Base-by-base conservation (phyloP, 176 grass and related monocot species). In the Microstegium vimineum region DNA sequence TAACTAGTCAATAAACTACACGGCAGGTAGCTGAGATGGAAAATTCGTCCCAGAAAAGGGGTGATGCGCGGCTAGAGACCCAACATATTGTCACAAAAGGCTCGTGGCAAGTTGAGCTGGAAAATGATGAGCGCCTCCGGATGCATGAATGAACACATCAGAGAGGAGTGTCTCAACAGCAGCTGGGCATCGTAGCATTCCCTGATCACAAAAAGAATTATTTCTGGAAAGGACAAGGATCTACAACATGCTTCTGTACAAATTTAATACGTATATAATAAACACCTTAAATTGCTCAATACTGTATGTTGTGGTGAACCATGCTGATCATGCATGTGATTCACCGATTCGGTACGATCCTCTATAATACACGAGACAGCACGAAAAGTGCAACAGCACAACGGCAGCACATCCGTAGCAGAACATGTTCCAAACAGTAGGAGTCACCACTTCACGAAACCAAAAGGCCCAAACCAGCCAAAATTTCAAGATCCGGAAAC, bases 1-100 rank as follows among this genome's bases (percentile, higher is more conserved):
- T 54, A 61, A 61, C 69, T 75, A 26, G 79, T 63, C 30, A 78
- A 72, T 1, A n/a, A n/a, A n/a, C n/a, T n/a, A 43, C 16, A 88
- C 4, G 27, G 57, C 43, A 66, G 42, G 64, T 71, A 15, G 64
- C 71, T 63, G 33, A 4, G 27, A 62, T n/a, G 38, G 74, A 69
- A 49, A 62, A 22, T 35, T 35, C 41, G 56, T 27, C 20, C 10
- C 18, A 20, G 18, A 20, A 80, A 80, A 62, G 36, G 25, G 40
- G 47, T 34, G 20, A 28, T 45, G 36, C 9, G 36, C 22, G n/a
- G 60, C 26, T 0, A 63, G 4, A 34, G 26, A 47, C 18, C 40
- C 33, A 34, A 26, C 27, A 49, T 22, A 34, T 26, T 70, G 25
- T 35, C 22, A 16, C 42, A 8, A 59, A 81, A 89, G 73, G 62